phyloP scores from a whole-genome alignment of 2,329 filamentous ascomycete genomes.

The Aspergillus oerlinghausenensis region DNA sequence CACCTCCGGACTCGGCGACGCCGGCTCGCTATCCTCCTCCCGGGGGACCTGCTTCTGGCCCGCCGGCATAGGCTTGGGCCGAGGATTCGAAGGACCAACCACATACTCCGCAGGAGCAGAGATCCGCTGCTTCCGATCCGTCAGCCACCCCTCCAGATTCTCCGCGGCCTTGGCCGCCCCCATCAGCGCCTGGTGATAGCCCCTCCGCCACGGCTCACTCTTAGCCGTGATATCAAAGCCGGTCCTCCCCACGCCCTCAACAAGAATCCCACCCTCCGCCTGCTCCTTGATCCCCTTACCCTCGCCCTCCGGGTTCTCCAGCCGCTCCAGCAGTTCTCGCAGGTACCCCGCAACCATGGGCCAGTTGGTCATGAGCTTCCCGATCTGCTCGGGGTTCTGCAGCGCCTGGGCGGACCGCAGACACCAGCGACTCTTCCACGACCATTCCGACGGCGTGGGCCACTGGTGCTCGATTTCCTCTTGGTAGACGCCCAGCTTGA shows the following conservation, averaged over 20 bases:
- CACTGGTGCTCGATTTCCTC: conserved; percentile 70
- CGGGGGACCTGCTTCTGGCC: conserved; percentile 58
- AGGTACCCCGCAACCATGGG: conserved; percentile 59
- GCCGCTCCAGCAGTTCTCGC: conserved; percentile 55
- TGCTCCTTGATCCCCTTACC: conserved; percentile 61
- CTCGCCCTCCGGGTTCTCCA: conserved; percentile 67
- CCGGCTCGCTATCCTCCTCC: conserved; percentile 69
- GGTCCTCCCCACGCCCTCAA: conserved; percentile 52
- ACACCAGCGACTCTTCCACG: conserved; percentile 62
- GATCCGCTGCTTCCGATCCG: conserved; percentile 61
- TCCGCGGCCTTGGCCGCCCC: conserved; percentile 71
- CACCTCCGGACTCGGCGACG: conserved; percentile 66
- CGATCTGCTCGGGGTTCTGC: conserved; percentile 53
- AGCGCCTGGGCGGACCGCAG: conserved; percentile 61
- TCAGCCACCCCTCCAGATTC: conserved; percentile 73
- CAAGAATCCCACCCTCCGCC: conserved; percentile 46
- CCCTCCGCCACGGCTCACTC: conserved; percentile 77
- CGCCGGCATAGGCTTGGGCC: conserved; percentile 66
- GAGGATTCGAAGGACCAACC: conserved; percentile 76
- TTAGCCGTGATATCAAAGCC: conserved; percentile 69
- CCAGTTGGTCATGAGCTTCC: conserved; percentile 61
- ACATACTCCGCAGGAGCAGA: conserved; percentile 70
- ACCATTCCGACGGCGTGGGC: conserved; percentile 81
- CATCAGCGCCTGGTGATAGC: conserved; percentile 81
- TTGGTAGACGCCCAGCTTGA: conserved; percentile 64